Conservation (phyloP, 139 green algal species). For the Coelastrella sp. region DNA sequence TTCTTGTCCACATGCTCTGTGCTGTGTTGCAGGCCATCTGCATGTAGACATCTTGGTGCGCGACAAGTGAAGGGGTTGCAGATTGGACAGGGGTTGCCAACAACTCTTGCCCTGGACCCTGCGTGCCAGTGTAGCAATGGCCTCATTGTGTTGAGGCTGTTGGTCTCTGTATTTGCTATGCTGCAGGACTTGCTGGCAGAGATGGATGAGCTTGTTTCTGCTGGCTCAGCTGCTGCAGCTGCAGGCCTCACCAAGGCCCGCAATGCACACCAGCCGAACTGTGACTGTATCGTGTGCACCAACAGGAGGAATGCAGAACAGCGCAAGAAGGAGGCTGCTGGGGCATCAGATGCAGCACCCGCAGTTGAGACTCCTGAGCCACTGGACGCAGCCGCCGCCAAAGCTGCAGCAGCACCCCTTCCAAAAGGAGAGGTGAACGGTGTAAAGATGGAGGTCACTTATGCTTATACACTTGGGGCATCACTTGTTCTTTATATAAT, state of each 20-base stretch:
- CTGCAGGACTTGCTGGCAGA: conserved; percentile 35
- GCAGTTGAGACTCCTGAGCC: not conserved
- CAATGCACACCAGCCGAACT: conserved; percentile 15
- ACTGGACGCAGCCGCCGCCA: not conserved
- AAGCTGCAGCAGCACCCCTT: not conserved
- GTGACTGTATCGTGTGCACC: conserved; percentile 34
- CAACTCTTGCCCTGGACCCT: too few relatives aligned
- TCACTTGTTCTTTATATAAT: too few relatives aligned
- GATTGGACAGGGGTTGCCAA: too few relatives aligned
- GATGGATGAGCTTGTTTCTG: conserved; percentile 32
- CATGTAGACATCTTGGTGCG: too few relatives aligned
- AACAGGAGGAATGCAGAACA: not conserved
- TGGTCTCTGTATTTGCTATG: not conserved
- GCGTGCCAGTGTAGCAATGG: too few relatives aligned
- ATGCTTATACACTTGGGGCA: too few relatives aligned
- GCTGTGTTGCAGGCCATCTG: not conserved
- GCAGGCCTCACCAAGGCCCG: not conserved
- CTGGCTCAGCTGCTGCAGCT: conserved; percentile 11
- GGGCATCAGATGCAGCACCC: not conserved
- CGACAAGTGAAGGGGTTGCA: too few relatives aligned
- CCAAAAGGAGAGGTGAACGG: conserved; percentile 4
- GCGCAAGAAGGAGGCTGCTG: not conserved
- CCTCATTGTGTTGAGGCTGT: not conserved
- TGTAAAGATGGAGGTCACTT: too few relatives aligned
- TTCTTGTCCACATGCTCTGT: not conserved